Conservation (phyloP, 176 grass and related monocot genomes). For the Oryza australiensis region DNA sequence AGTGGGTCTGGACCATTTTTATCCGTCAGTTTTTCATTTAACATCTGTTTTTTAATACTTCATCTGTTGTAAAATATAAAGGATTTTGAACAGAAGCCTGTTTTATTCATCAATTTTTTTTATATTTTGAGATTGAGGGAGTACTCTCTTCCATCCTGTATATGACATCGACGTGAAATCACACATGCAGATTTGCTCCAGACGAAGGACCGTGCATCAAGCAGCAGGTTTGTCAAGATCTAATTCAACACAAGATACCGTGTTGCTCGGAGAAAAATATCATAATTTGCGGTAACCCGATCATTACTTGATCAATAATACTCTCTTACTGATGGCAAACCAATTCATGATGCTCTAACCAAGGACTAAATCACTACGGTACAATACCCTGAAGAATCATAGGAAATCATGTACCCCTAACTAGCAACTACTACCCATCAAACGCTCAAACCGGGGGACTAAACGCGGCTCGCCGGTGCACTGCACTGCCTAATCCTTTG, state of each 20-base stretch:
- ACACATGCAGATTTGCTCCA: neutral
- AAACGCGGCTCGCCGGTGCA: neutral
- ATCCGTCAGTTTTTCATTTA: neutral
- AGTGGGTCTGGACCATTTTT: neutral
- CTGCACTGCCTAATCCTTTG: neutral
- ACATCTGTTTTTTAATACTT: too few species aligned
- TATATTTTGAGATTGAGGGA: too few species aligned
- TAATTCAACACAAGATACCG: neutral
- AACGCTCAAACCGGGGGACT: neutral
- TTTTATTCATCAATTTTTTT: too few species aligned
- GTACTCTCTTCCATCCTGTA: neutral
- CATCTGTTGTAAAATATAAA: too few species aligned
- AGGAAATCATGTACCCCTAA: slow-evolving; percentile 37
- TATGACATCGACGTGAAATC: neutral
- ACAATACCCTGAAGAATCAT: slow-evolving; percentile 25
- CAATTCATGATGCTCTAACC: neutral
- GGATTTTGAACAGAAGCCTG: too few species aligned
- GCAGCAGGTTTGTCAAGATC: neutral
- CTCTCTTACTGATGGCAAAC: neutral
- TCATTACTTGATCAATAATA: neutral
- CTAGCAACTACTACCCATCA: neutral
- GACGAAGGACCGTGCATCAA: neutral
- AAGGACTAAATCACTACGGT: slow-evolving; percentile 15
- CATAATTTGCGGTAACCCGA: neutral
- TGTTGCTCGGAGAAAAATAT: neutral